These are phyloP conservation scores for Rosa chinensis DNA, from an alignment of 306 rosid genomes.

Conservation along the genomic window DNA sequence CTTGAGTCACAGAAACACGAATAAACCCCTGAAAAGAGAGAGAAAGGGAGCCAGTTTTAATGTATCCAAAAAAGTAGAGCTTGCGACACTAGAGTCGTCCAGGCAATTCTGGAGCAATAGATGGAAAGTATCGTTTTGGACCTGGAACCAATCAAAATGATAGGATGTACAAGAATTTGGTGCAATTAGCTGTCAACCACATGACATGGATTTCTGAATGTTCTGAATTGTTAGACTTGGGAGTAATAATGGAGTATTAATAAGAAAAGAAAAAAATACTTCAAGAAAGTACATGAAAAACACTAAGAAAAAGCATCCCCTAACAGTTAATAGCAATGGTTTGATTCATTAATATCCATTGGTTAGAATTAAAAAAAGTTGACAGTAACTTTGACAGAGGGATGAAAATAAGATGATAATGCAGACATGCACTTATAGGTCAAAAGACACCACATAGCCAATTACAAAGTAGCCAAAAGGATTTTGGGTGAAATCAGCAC, in stretches of 20 bases:
- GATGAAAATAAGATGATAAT: not conserved
- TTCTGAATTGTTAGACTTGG: not conserved
- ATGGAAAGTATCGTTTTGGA: not conserved
- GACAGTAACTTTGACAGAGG: not conserved
- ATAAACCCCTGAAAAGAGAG: constrained; percentile 57
- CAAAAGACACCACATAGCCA: not conserved
- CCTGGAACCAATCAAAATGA: not conserved
- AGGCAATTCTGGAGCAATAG: not conserved
- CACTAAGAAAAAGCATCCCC: not conserved
- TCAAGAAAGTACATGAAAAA: not conserved
- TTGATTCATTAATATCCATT: not conserved
- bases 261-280: not conserved
- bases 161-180: not conserved
- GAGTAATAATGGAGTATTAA: not conserved
- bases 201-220: not conserved
- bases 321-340: not conserved
- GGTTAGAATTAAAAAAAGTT: not conserved
- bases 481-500: not conserved
- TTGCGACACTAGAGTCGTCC: not conserved
- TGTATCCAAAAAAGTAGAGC: not conserved
- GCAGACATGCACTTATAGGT: not conserved
- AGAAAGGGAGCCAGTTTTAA: not conserved
- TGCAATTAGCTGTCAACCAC: not conserved
- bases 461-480: not conserved
- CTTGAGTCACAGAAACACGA: constrained; percentile 87